Evolutionary conservation across 306 rosid genomes (phyloP), one percentile per base, ranked within the genome.

Genomic region (Trifolium fragiferum): DNA sequence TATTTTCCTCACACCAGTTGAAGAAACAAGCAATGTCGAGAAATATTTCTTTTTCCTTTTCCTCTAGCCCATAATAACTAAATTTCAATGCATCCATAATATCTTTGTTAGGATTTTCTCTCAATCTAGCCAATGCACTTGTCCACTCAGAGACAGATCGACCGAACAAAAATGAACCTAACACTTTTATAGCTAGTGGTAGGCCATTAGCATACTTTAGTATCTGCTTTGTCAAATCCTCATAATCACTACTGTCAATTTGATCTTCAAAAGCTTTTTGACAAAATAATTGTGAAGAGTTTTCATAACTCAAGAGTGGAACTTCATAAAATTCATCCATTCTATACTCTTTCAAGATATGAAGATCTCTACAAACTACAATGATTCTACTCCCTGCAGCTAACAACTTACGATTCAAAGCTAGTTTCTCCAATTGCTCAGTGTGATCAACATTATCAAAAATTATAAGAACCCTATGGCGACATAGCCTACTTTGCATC

Each of bases 1-100:
- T 19, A 19, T 53, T 10, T 5, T 53, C 30, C 6, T 9, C 30
- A 19, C 6, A 0, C 32, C 7, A 0, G 32, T 55, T 11, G 15
- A 55, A 55, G 21, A 55, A 55, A 21, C 62, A 55, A 55, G 62
- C 62, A 55, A 55, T 21, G 12, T 55, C n/a, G 21, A 55, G 15
- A 55, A 55, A 55, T 55, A 55, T 55, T 21, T 55, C 8, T 10
- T 10, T 3, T 21, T 55, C 62, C 62, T 21, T 21, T 21, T 21
- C 5, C 33, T 55, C 62, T 5, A 55, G 62, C 8, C 16, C 62
- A 4, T 55, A 6, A 10, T 10, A 55, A 55, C 62, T 55, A 4
- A 55, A 55, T 6, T 1, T n/a, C 7, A 55, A 1, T 8, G 2
- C 62, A 21, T 55, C 62, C 62, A 55, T 55, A 3, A 55, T 21